Evolutionary conservation across 2,329 filamentous ascomycete genomes (phyloP).

Genomic region (Penicillium sp.): DNA sequence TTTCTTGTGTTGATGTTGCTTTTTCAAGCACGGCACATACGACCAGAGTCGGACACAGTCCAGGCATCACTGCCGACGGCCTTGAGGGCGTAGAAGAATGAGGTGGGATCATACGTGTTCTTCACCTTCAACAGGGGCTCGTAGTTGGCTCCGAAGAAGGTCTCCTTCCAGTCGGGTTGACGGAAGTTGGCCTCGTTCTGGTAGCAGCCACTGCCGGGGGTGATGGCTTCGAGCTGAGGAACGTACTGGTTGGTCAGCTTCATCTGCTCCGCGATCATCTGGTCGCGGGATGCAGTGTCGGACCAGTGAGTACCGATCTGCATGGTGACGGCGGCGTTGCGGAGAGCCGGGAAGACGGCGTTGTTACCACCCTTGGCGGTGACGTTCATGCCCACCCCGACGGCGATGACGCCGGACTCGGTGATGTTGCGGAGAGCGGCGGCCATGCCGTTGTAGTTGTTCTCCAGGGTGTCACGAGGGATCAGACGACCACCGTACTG

Average conservation of each 20-base stretch:
- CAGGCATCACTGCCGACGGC: slow-evolving; percentile 37
- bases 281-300: slow-evolving; percentile 32
- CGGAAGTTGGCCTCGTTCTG: slow-evolving; percentile 41
- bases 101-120: slow-evolving; percentile 38
- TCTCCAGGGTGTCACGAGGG: slow-evolving; percentile 28
- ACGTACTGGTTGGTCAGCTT: slow-evolving; percentile 38
- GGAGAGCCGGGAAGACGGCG: slow-evolving; percentile 37
- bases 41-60: slow-evolving; percentile 22
- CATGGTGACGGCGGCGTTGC: slow-evolving; percentile 35
- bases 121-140: slow-evolving; percentile 33
- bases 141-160: slow-evolving; percentile 42
- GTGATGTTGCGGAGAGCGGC: slow-evolving; percentile 31
- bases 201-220: slow-evolving; percentile 37
- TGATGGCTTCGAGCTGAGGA: slow-evolving; percentile 35
- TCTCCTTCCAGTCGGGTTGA: slow-evolving; percentile 37
- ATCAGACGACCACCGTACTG: slow-evolving; percentile 33
- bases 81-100: slow-evolving; percentile 38
- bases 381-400: slow-evolving; percentile 37
- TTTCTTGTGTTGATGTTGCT: neutral
- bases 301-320: slow-evolving; percentile 32
- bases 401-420: slow-evolving; percentile 29
- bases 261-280: slow-evolving; percentile 33
- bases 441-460: slow-evolving; percentile 26
- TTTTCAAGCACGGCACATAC: slow-evolving; percentile 23
- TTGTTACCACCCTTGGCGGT: slow-evolving; percentile 33